Evolutionary conservation across 371 early-diverging fungal genomes (phyloP), one percentile per base, ranked within the genome.

Genomic region (Mucor velutinosus): DNA sequence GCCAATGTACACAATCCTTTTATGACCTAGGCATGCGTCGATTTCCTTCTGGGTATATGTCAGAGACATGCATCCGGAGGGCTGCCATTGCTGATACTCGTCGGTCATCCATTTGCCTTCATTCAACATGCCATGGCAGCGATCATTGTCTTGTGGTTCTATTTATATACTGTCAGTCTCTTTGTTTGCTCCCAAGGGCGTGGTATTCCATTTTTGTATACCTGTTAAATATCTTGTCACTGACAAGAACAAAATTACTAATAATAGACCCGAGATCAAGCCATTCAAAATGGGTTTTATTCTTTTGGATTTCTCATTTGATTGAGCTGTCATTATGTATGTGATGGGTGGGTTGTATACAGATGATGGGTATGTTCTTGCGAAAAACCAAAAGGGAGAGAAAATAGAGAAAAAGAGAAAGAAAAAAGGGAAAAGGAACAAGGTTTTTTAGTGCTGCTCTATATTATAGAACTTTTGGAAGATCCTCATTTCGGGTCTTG

Each of bases 11-110:
- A 89, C 67, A 12, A 86, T 72, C 7, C 80, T 78, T 1, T 81
- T 71, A 43, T 73, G 73, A 14, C 62, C 67, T 5, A 86, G 62
- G 51, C 93, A 93, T n/a, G 56, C 62, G 2, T 61, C 35, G 7
- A 86, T 66, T 6, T 86, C 80, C 7, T 67, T 35, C 1, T 66
- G 58, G 37, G 69, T 71, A 71, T 90, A 91, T 8, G 73, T 71
- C 15, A 84, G 81, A 49, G 83, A 67, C 81, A 87, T 86, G 61
- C 91, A 90, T 1, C 87, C 86, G 7, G 79, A 66, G 4, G 91
- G 88, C 43, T 88, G 84, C 91, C 91, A 90, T 51, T 68, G 49
- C 37, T 68, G 29, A 35, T 60, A 43, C 1, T 72, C 58, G 0
- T 59, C 57, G 27, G 78, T 77, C 32, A 75, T 65, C 87, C 86